A percentile compares a stretch with the other conserved stretches of the same genome.
Evolutionary conservation across 345 rosid species (phyloP).

Genomic region (Hibiscus trionum): DNA sequence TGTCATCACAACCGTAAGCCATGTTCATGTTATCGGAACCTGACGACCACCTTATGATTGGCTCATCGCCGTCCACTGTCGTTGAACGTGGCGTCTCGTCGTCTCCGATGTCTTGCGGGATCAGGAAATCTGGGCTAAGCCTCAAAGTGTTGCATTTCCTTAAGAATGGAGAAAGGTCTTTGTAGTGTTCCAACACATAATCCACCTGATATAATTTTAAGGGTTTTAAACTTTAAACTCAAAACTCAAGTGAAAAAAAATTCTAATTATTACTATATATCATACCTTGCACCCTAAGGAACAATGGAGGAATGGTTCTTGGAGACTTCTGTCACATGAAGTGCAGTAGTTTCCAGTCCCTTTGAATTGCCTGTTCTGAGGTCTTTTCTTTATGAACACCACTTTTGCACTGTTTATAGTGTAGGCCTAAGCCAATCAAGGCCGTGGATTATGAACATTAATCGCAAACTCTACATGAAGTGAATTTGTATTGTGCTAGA

Average conservation of each 20-base stretch:
- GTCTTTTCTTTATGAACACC: slow-evolving; percentile 92
- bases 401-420: slow-evolving; percentile 91
- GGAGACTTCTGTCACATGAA: slow-evolving; percentile 92
- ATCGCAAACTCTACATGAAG: background rate
- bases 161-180: slow-evolving; percentile 56
- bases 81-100: slow-evolving; percentile 63
- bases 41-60: slow-evolving; percentile 58
- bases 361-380: slow-evolving; percentile 87
- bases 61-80: slow-evolving; percentile 59
- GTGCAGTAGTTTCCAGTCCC: slow-evolving; percentile 87
- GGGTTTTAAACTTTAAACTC: background rate
- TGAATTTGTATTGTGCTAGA: no score
- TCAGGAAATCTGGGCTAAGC: slow-evolving; percentile 76
- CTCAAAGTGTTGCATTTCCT: slow-evolving; percentile 58
- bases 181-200: slow-evolving; percentile 69
- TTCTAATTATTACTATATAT: background rate
- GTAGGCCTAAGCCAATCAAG: slow-evolving; percentile 43
- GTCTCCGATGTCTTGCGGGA: slow-evolving; percentile 75
- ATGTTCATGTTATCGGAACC: slow-evolving; percentile 37
- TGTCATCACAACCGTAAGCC: slow-evolving; percentile 26
- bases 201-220: slow-evolving; percentile 47
- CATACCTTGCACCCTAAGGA: slow-evolving; percentile 89
- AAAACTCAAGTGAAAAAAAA: background rate
- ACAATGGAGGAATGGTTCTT: slow-evolving; percentile 84
- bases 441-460: background rate